Evolutionary conservation across 2,329 filamentous ascomycete genomes (phyloP).

Genomic region (Alternaria infectoria): DNA sequence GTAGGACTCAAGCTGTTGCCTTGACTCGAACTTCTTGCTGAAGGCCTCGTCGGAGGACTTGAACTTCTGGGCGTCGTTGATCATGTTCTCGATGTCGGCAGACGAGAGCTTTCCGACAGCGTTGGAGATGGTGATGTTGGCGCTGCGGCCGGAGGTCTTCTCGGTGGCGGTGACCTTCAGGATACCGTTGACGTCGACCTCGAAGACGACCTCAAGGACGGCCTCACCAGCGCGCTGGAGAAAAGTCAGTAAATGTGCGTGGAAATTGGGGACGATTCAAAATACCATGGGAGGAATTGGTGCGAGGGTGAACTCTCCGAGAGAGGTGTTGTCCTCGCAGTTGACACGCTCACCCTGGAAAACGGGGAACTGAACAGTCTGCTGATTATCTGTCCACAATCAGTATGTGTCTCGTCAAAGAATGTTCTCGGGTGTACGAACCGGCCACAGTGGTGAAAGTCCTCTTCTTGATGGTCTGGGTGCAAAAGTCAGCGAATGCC

Average conservation of each 20-base stretch:
- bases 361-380: constrained; percentile 74
- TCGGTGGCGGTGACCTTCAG: constrained; percentile 99
- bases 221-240: constrained; percentile 78
- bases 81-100: constrained; percentile 96
- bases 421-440: constrained; percentile 56
- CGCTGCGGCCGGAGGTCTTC: constrained; percentile 96
- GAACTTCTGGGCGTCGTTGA: constrained; percentile 96
- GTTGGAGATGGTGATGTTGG: constrained; percentile 99
- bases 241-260: too few species aligned
- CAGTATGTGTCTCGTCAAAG: too few species aligned
- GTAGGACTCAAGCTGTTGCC: constrained; percentile 99
- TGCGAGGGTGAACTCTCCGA: constrained; percentile 95
- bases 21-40: constrained; percentile 98
- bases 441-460: too few species aligned
- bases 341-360: constrained; percentile 97
- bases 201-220: constrained; percentile 96
- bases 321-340: constrained; percentile 97
- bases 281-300: constrained; percentile 64
- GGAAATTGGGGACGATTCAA: too few species aligned
- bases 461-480: too few species aligned
- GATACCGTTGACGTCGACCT: constrained; percentile 99
- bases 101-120: constrained; percentile 98
- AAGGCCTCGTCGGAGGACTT: constrained; percentile 98
- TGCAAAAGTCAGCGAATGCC: neutral
- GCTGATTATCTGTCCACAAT: too few species aligned